A percentile compares a stretch with the other conserved stretches of the same genome.
These are phyloP conservation scores for Pyronema domesticum DNA, from an alignment of 495 filamentous ascomycete species.

Conservation along the genomic window DNA sequence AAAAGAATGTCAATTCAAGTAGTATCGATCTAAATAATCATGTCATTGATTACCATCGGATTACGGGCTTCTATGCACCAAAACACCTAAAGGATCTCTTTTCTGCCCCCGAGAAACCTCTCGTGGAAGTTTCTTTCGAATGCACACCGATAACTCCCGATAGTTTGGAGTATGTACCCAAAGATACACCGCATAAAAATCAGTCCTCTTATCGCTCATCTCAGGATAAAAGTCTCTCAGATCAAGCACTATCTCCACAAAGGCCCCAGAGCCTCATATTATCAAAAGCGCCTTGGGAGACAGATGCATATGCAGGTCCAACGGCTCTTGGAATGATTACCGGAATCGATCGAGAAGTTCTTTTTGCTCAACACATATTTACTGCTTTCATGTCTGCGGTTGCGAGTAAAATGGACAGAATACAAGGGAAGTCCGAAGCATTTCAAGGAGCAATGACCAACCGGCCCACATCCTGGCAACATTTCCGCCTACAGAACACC, in stretches of 20 bases:
- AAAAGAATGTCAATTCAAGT: background rate
- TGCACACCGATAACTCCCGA: background rate
- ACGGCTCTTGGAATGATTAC: background rate
- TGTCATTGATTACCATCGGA: background rate
- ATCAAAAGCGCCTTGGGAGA: background rate
- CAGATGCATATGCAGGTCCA: background rate
- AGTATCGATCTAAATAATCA: background rate
- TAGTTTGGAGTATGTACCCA: background rate
- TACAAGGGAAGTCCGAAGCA: background rate
- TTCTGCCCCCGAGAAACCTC: too few relatives aligned
- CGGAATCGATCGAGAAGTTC: background rate
- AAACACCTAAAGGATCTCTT: background rate
- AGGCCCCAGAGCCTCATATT: too few relatives aligned
- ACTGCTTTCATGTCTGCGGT: slow-evolving; percentile 10
- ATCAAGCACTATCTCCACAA: too few relatives aligned
- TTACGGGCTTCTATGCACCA: background rate
- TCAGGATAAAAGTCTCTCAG: too few relatives aligned
- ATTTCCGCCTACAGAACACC: background rate
- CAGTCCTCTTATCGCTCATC: too few relatives aligned
- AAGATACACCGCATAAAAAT: too few relatives aligned
- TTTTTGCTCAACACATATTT: slow-evolving; percentile 14
- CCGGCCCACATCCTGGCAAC: background rate
- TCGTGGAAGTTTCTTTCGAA: background rate
- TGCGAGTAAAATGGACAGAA: background rate
- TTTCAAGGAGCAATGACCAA: background rate